These are phyloP conservation scores for Exophiala mesophila DNA, from an alignment of 2,329 filamentous ascomycete genomes.

Conservation along the genomic window DNA sequence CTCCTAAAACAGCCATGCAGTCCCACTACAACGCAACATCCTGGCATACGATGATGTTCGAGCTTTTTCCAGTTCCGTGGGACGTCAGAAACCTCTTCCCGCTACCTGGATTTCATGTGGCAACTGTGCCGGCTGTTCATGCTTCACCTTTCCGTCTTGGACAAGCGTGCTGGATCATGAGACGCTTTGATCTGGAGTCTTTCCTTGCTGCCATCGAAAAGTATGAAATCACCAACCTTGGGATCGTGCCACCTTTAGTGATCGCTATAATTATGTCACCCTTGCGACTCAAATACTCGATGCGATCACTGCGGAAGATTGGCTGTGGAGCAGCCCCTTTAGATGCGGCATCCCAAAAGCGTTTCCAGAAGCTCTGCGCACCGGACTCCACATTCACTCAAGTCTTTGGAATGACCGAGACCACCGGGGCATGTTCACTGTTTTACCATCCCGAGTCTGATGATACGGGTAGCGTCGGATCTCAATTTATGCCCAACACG, in stretches of 20 bases:
- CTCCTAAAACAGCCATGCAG: slow-evolving; percentile 56
- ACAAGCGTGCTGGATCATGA: slow-evolving; percentile 43
- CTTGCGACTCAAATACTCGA: slow-evolving; percentile 26
- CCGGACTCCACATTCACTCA: slow-evolving; percentile 40
- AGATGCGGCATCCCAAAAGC: slow-evolving; percentile 35
- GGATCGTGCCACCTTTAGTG: slow-evolving; percentile 45
- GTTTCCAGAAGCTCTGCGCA: slow-evolving; percentile 39
- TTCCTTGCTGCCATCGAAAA: slow-evolving; percentile 38
- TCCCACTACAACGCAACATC: slow-evolving; percentile 55
- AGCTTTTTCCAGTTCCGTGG: neutral
- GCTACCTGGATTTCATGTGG: slow-evolving; percentile 51
- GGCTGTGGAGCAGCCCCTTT: slow-evolving; percentile 48
- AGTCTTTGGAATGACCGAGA: slow-evolving; percentile 55
- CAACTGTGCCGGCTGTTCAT: slow-evolving; percentile 43
- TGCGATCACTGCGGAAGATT: slow-evolving; percentile 41
- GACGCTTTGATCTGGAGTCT: slow-evolving; percentile 39
- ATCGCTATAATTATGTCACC: slow-evolving; percentile 29
- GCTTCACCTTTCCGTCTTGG: slow-evolving; percentile 44
- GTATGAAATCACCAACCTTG: slow-evolving; percentile 45
- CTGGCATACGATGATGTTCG: slow-evolving; percentile 35
- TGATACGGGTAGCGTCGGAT: slow-evolving; percentile 45
- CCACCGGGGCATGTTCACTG: slow-evolving; percentile 28
- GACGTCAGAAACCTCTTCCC: slow-evolving; percentile 38
- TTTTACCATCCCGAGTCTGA: slow-evolving; percentile 36
- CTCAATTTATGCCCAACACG: slow-evolving; percentile 37